A percentile compares a stretch with the other conserved stretches of the same genome.
Evolutionary conservation across 192 early-diverging fungal genomes (phyloP).

Genomic region (Coemansia reversa): DNA sequence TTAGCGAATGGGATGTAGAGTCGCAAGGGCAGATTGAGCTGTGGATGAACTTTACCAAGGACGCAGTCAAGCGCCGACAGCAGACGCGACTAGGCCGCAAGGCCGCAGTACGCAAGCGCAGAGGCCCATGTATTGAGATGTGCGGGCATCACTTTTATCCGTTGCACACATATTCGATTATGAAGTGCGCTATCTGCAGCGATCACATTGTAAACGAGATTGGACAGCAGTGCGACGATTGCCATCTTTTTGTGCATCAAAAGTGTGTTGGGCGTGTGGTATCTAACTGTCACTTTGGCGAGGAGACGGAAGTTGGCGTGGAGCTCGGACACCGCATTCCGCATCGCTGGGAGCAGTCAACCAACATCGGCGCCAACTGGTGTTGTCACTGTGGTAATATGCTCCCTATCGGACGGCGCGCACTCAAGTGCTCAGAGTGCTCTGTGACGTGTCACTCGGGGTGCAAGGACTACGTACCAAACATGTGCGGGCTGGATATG

Average conservation of each 20-base stretch:
- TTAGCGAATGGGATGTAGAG: conserved; percentile 76
- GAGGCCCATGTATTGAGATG: conserved; percentile 82
- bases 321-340: conserved; percentile 85
- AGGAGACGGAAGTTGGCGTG: conserved; percentile 21
- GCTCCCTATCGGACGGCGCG: conserved; percentile 73
- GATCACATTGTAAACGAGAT: conserved; percentile 89
- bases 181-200: conserved; percentile 95
- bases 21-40: conserved; percentile 86
- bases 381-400: conserved; percentile 98
- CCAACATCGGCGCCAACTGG: conserved; percentile 86
- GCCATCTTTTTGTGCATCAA: conserved; percentile 91
- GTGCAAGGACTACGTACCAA: conserved; percentile 85
- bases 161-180: conserved; percentile 91
- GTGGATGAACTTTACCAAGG: conserved; percentile 81
- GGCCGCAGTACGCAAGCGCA: conserved; percentile 72
- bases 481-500: conserved; percentile 89
- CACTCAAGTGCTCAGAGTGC: conserved; percentile 74
- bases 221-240: conserved; percentile 95
- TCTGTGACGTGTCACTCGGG: conserved; percentile 73
- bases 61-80: conserved; percentile 41
- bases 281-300: conserved; percentile 79
- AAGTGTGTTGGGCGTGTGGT: conserved; percentile 84
- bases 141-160: conserved; percentile 94
- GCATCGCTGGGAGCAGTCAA: conserved; percentile 89
- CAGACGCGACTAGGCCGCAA: conserved; percentile 67